These are phyloP conservation scores for Irpex rosettiformis DNA, from an alignment of 1,284 basidiomycete species.

Conservation along the genomic window DNA sequence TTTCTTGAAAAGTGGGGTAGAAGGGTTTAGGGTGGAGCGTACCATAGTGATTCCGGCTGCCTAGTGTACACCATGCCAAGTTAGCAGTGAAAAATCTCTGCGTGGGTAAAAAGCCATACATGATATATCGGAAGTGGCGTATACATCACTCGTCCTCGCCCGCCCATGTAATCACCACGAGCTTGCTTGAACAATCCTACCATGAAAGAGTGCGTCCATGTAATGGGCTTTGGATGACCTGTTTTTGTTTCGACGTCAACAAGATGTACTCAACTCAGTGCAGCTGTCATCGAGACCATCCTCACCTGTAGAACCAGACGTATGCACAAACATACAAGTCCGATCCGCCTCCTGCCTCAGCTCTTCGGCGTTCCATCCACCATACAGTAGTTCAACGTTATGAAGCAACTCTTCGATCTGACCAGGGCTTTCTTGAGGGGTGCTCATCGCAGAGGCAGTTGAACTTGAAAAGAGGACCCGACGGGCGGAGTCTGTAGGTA, in stretches of 20 bases:
- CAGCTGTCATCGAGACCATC: too few species aligned
- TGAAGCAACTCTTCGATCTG: background rate
- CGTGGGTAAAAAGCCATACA: background rate
- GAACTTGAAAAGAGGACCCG: conserved; percentile 5
- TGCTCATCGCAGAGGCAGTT: background rate
- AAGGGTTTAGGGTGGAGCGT: too few species aligned
- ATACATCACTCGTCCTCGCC: background rate
- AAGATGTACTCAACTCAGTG: too few species aligned
- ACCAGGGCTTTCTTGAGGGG: background rate
- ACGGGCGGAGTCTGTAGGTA: conserved; percentile 14
- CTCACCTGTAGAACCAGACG: background rate
- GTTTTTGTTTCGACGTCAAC: background rate
- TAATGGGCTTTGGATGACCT: background rate
- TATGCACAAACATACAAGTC: background rate
- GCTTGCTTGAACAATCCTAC: background rate
- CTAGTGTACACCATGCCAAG: too few species aligned
- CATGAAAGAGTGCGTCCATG: background rate
- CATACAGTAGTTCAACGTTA: conserved; percentile 1
- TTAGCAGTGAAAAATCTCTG: too few species aligned
- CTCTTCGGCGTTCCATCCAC: conserved; percentile 15
- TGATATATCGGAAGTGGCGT: conserved; percentile 1
- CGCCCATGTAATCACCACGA: background rate
- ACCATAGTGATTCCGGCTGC: background rate
- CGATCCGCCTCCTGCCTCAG: background rate
- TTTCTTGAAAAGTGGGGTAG: too few species aligned